Base-by-base conservation (phyloP, 352 stramenopile species). In the Phytophthora crassamura region DNA sequence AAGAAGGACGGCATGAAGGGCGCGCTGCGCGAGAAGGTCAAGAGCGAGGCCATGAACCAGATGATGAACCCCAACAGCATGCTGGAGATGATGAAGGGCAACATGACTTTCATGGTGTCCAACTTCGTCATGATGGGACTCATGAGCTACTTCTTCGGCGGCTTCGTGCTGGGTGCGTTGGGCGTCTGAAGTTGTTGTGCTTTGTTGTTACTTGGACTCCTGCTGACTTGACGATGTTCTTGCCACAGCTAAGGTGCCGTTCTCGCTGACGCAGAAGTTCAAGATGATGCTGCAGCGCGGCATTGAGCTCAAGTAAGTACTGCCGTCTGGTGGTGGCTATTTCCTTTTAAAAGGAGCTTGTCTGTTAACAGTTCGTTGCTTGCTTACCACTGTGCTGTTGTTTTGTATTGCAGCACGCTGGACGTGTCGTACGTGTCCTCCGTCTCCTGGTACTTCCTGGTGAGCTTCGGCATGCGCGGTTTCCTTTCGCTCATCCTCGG, bases 71-170 rank as follows among this genome's bases (percentile, higher is more conserved):
- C 97, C 33, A 94, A 97, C 69, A 91, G 84, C 49, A 99, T 99
- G 96, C 94, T 99, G 61, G 95, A 98, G 71, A 97, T 97, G 84
- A 98, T 99, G 93, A 99, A 99, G 82, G 96, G 97, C 60, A 98
- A 99, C 74, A 98, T 99, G 90, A 97, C 93, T 12, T 99, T 98
- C 61, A 98, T 99, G 93, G 90, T 98, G 16, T 98, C 98, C 68
- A 99, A 99, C 78, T 99, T 99, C 80, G 95, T 99, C 68, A 99
- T 99, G 97, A 99, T 99, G 97, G 95, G 97, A 28, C 96, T 98
- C 57, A 98, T 99, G 77, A 97, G 90, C 71, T 98, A 99, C 79
- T 99, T 99, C 72, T 99, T 99, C 64, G 86, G 86, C 55, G 98
- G 98, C 50, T 99, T 99, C 63, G 97, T 99, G 65, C 79, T 99